Percentiles rank a stretch among this genome's conserved stretches.
Evolutionary conservation across 1,284 basidiomycete genomes (phyloP).

Genomic region (Cutaneotrichosporon cutaneum): DNA sequence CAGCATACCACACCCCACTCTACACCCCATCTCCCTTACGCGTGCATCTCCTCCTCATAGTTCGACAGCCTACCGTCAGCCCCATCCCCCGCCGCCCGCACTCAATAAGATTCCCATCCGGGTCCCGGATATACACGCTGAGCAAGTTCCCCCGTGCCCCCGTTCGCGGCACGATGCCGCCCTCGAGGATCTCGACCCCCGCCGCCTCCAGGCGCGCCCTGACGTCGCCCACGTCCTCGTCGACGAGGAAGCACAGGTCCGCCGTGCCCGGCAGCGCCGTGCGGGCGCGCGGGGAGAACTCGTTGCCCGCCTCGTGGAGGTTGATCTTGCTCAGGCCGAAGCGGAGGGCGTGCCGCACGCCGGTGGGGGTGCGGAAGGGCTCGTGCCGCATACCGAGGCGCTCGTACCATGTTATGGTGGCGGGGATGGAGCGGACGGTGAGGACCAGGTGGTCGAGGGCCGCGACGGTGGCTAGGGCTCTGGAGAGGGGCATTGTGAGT

Average conservation of each 20-base stretch:
- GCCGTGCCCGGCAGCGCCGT: conserved; percentile 13
- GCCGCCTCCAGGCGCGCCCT: conserved; percentile 6
- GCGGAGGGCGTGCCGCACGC: conserved; percentile 15
- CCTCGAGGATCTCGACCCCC: conserved; percentile 27
- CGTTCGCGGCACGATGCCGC: conserved; percentile 26
- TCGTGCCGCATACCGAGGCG: conserved; percentile 24
- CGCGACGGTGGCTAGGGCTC: conserved; percentile 5
- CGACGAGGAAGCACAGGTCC: conserved; percentile 22
- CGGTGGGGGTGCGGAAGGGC: conserved; percentile 10
- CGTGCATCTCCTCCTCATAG: conserved; percentile 7
- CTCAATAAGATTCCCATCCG: conserved; percentile 28
- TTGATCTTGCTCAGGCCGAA: conserved; percentile 25
- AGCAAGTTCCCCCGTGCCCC: conserved; percentile 22
- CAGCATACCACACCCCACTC: no score
- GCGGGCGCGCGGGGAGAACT: conserved; percentile 22
- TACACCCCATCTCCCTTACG: background rate
- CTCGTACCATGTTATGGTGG: conserved; percentile 18
- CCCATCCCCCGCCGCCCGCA: conserved; percentile 4
- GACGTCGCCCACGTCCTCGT: conserved; percentile 16
- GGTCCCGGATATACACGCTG: conserved; percentile 27
- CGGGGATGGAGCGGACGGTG: conserved; percentile 19
- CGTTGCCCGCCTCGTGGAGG: conserved; percentile 18
- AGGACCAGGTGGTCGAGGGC: conserved; percentile 26
- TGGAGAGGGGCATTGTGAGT: background rate
- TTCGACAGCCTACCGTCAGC: conserved; percentile 13